Evolutionary conservation across 2,329 filamentous ascomycete genomes (phyloP).

Genomic region (Zarea fungicola): DNA sequence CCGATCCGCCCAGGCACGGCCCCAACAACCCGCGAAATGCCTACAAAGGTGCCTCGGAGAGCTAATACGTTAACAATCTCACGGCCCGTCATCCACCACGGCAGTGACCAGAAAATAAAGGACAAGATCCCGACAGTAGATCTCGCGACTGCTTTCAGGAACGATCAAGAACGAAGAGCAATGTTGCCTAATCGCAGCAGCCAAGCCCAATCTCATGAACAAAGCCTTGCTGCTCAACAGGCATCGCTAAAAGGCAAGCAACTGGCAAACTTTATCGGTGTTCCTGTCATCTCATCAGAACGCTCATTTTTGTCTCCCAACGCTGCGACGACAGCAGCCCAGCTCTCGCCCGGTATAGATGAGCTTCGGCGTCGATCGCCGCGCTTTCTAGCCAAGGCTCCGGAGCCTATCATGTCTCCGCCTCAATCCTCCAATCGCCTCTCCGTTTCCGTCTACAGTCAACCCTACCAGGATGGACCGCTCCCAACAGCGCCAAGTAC

Average conservation of each 20-base stretch:
- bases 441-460: background rate
- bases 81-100: constrained; percentile 38
- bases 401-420: background rate
- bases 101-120: constrained; percentile 33
- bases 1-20: constrained; percentile 30
- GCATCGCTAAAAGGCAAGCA: constrained; percentile 32
- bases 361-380: constrained; percentile 49
- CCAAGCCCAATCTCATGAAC: background rate
- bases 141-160: constrained; percentile 41
- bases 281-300: background rate
- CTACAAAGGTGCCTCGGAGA: constrained; percentile 23
- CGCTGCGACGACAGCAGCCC: constrained; percentile 40
- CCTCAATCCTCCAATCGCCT: constrained; percentile 11
- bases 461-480: background rate
- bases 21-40: constrained; percentile 16
- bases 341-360: constrained; percentile 47
- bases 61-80: constrained; percentile 46
- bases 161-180: constrained; percentile 36
- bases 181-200: background rate
- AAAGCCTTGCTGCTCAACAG: background rate
- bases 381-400: constrained; percentile 24
- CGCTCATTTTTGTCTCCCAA: background rate
- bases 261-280: constrained; percentile 17
- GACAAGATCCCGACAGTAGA: constrained; percentile 45
- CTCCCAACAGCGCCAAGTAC: background rate